These are phyloP conservation scores for Lasiosphaeria miniovina DNA, from an alignment of 495 filamentous ascomycete species.

Conservation along the genomic window DNA sequence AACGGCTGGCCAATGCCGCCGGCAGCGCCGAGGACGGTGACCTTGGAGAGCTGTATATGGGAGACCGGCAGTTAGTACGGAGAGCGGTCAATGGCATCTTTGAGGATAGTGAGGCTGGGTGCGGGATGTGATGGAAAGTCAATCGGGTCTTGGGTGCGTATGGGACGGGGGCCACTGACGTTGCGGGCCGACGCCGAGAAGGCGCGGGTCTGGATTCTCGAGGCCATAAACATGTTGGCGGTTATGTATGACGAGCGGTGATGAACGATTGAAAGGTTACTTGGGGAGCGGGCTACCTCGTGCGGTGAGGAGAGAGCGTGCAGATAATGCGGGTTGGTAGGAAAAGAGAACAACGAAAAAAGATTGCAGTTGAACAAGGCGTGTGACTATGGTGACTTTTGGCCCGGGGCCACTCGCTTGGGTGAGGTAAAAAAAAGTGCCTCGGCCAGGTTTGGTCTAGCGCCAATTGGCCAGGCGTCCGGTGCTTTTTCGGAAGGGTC, in stretches of 20 bases:
- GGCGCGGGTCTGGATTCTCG: conserved; percentile 78
- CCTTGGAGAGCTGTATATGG: conserved; percentile 77
- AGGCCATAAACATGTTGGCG: conserved; percentile 73
- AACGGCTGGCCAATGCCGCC: conserved; percentile 98
- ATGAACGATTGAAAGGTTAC: neutral
- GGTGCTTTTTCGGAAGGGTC: conserved; percentile 22
- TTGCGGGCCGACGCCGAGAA: conserved; percentile 91
- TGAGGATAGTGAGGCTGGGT: neutral
- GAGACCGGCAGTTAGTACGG: conserved; percentile 27
- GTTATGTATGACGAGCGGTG: neutral
- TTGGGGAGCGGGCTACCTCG: neutral
- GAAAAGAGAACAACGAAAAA: conserved; percentile 14
- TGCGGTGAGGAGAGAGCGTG: conserved; percentile 5
- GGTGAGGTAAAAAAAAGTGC: conserved; percentile 29
- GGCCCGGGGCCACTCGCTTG: conserved; percentile 2
- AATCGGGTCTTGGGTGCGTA: neutral
- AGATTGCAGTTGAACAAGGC: conserved; percentile 13
- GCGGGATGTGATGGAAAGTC: conserved; percentile 7
- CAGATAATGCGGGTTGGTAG: conserved; percentile 10
- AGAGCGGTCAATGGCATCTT: conserved; percentile 4
- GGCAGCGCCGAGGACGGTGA: conserved; percentile 90
- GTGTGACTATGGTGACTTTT: conserved; percentile 1
- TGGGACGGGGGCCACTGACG: conserved; percentile 50
- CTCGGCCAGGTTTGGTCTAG: conserved; percentile 18
- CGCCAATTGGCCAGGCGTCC: conserved; percentile 9